Evolutionary conservation across 164 flowering plant species (phyloP).

Genomic region (Umbellularia californica): DNA sequence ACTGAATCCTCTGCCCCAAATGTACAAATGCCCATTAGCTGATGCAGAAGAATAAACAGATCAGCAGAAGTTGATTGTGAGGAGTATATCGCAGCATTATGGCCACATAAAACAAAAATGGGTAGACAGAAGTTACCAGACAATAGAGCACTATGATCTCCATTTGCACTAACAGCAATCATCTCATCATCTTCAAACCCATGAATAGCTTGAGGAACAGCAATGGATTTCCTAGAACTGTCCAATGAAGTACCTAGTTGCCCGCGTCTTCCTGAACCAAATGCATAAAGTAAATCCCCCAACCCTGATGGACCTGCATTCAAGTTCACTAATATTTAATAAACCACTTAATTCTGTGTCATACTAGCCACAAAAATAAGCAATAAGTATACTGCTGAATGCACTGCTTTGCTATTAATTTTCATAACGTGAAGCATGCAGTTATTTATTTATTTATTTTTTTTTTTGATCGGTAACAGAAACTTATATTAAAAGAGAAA

Average conservation of each 20-base stretch:
- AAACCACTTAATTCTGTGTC: background rate
- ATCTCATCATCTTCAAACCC: conserved; percentile 49
- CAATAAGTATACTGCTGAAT: too few species aligned
- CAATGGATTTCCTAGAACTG: conserved; percentile 29
- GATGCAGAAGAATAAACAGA: conserved; percentile 8
- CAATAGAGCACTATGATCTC: conserved; percentile 91
- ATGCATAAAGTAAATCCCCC: conserved; percentile 48
- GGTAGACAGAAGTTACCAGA: conserved; percentile 39
- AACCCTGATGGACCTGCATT: conserved; percentile 31
- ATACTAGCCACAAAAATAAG: too few species aligned
- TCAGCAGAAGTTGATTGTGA: background rate
- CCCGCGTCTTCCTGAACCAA: conserved; percentile 87
- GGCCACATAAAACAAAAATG: background rate
- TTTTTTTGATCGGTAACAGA: too few species aligned
- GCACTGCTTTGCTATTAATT: too few species aligned
- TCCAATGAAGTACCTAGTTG: conserved; percentile 65
- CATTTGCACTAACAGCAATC: conserved; percentile 55
- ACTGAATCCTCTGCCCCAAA: conserved; percentile 84
- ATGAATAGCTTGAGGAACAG: conserved; percentile 43
- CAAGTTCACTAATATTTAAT: background rate
- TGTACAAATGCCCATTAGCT: conserved; percentile 68
- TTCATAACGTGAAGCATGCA: too few species aligned
- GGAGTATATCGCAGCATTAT: background rate
- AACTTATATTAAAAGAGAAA: too few species aligned
- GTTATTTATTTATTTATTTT: too few species aligned